These are phyloP conservation scores for Globisporangium sylvaticum DNA, from an alignment of 352 stramenopile species.

Conservation along the genomic window DNA sequence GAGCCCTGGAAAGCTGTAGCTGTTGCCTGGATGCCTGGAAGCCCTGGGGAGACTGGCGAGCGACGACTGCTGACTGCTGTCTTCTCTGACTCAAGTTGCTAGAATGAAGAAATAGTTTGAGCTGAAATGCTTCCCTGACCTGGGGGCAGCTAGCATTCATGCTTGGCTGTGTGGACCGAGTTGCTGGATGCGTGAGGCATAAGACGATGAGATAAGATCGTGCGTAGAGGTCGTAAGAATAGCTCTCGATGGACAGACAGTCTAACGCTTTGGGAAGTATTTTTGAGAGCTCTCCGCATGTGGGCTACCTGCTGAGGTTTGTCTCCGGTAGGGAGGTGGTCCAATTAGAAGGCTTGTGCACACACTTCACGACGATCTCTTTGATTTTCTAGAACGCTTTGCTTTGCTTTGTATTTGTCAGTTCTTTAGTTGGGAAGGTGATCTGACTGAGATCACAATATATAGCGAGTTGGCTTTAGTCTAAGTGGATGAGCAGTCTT, in stretches of 20 bases:
- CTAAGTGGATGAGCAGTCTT: not conserved
- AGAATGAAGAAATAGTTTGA: not conserved
- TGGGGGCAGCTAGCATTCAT: not conserved
- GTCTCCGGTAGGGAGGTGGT: not conserved
- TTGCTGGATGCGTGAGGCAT: not conserved
- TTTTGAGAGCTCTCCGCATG: not conserved
- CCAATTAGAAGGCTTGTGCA: not conserved
- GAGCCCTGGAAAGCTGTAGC: not conserved
- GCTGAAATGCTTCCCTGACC: not conserved
- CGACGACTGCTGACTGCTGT: too few species aligned
- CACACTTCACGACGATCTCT: not conserved
- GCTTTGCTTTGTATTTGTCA: not conserved
- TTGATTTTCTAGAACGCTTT: not conserved
- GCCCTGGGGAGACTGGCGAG: not conserved
- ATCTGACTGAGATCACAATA: slow-evolving; percentile 1
- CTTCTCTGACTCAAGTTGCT: not conserved
- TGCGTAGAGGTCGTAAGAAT: not conserved
- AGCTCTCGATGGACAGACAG: not conserved
- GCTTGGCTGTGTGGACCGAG: too few species aligned
- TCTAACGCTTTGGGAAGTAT: not conserved
- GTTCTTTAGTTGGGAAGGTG: not conserved
- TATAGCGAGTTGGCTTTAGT: not conserved
- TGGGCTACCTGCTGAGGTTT: not conserved
- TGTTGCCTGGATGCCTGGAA: not conserved
- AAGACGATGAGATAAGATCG: not conserved